Evolutionary conservation across 805 yeast species (phyloP).

Genomic region (Candida nanaspora): DNA sequence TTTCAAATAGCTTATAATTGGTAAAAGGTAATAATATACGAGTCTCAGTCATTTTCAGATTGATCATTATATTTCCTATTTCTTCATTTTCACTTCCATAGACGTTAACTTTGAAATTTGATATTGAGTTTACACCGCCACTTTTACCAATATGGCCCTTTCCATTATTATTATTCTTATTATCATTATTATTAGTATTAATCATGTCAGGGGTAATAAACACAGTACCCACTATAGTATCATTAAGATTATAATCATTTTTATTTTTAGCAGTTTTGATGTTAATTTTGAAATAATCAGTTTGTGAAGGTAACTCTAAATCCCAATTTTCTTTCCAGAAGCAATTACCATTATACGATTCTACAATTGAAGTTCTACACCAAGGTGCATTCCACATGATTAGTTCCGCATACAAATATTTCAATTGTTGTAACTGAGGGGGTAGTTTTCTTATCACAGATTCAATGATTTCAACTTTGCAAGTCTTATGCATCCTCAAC

Average conservation of each 20-base stretch:
- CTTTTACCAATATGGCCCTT: too few relatives aligned
- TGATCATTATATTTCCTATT: constrained; percentile 52
- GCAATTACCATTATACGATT: constrained; percentile 39
- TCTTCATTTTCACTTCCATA: constrained; percentile 30
- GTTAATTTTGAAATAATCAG: constrained; percentile 43
- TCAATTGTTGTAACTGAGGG: neutral
- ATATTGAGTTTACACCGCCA: constrained; percentile 3
- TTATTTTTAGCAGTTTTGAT: constrained; percentile 25
- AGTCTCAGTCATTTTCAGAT: constrained; percentile 42
- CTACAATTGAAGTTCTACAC: constrained; percentile 69
- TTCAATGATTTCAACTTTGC: constrained; percentile 55
- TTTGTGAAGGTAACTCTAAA: constrained; percentile 50
- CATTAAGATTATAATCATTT: constrained; percentile 12
- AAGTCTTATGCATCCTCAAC: constrained; percentile 47
- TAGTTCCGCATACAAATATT: constrained; percentile 57
- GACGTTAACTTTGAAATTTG: constrained; percentile 15
- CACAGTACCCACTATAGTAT: constrained; percentile 40
- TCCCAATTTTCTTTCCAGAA: constrained; percentile 81
- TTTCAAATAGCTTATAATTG: constrained; percentile 56
- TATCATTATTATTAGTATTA: constrained; percentile 18
- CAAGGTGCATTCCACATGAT: constrained; percentile 66
- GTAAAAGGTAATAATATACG: constrained; percentile 54
- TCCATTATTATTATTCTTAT: too few relatives aligned
- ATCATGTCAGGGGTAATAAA: constrained; percentile 47
- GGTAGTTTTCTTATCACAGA: constrained; percentile 27